Conservation (phyloP, 129 eudicot genomes). For the Solidago caesia region DNA sequence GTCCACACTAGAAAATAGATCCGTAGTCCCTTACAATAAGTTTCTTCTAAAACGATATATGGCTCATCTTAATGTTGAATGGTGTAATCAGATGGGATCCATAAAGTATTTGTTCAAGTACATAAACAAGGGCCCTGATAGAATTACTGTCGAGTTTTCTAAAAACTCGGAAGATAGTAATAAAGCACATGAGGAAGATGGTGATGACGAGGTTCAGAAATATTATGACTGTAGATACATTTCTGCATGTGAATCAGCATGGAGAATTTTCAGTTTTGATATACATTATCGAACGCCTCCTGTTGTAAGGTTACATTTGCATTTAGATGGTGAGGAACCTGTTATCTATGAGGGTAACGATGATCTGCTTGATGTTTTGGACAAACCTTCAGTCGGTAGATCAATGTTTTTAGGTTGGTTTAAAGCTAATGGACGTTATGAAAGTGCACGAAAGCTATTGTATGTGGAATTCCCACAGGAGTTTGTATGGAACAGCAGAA, state of each 20-base stretch:
- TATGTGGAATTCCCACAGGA: not conserved
- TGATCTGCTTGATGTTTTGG: not conserved
- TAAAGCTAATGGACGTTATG: too few relatives aligned
- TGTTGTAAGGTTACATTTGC: not conserved
- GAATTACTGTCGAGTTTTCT: not conserved
- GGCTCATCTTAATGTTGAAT: not conserved
- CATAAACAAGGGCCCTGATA: not conserved
- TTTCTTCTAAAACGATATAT: not conserved
- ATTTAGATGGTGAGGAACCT: not conserved
- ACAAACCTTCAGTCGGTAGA: not conserved
- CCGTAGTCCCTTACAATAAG: not conserved
- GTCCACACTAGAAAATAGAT: not conserved
- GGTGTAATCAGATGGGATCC: not conserved
- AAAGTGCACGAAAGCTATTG: not conserved
- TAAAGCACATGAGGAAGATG: too few relatives aligned
- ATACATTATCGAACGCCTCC: not conserved
- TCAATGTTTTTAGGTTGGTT: not conserved
- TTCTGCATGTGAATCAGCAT: not conserved
- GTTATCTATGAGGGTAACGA: not conserved
- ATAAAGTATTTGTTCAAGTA: not conserved
- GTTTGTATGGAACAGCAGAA: not conserved
- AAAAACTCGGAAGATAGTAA: not conserved
- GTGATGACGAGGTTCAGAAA: too few relatives aligned
- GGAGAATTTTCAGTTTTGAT: not conserved
- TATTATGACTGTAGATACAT: not conserved